A percentile compares a stretch with the other conserved stretches of the same genome.
phyloP scores from a whole-genome alignment of 2,329 filamentous ascomycete genomes.

The Paramyrothecium roridum region DNA sequence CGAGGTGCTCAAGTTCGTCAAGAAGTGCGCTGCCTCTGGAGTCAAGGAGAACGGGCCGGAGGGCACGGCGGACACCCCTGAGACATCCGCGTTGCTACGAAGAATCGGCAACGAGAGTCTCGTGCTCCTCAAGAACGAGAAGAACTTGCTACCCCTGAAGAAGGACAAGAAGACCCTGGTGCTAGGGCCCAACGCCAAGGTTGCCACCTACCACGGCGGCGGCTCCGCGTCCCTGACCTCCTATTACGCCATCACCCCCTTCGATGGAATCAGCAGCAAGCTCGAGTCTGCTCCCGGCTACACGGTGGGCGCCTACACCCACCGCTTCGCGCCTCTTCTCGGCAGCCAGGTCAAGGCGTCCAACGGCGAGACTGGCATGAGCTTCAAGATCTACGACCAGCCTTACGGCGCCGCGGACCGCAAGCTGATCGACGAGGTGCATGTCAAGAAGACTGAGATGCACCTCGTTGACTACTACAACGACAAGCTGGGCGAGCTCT shows the following conservation, averaged over 20 bases:
- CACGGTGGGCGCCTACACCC: slow-evolving; percentile 60
- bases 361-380: slow-evolving; percentile 55
- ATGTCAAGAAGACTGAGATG: slow-evolving; percentile 45
- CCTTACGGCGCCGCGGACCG: slow-evolving; percentile 45
- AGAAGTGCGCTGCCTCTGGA: slow-evolving; percentile 49
- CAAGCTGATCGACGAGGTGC: slow-evolving; percentile 47
- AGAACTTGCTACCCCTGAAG: slow-evolving; percentile 58
- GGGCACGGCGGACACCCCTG: slow-evolving; percentile 52
- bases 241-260: slow-evolving; percentile 70
- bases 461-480: slow-evolving; percentile 49
- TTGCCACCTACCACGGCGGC: slow-evolving; percentile 58
- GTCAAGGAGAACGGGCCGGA: slow-evolving; percentile 55
- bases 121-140: slow-evolving; percentile 72
- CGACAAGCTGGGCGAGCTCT: slow-evolving; percentile 50
- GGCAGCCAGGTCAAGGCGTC: slow-evolving; percentile 48
- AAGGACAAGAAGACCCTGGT: slow-evolving; percentile 59
- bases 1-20: slow-evolving; percentile 56
- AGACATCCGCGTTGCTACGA: slow-evolving; percentile 62
- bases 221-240: slow-evolving; percentile 59
- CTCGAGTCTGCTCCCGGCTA: slow-evolving; percentile 42
- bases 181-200: slow-evolving; percentile 56
- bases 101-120: slow-evolving; percentile 66
- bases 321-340: slow-evolving; percentile 60
- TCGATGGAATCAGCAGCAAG: slow-evolving; percentile 64
- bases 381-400: slow-evolving; percentile 61